A percentile compares a stretch with the other conserved stretches of the same genome.
These are phyloP conservation scores for Fusarium torreyae DNA, from an alignment of 2,329 filamentous ascomycete species.

Conservation along the genomic window DNA sequence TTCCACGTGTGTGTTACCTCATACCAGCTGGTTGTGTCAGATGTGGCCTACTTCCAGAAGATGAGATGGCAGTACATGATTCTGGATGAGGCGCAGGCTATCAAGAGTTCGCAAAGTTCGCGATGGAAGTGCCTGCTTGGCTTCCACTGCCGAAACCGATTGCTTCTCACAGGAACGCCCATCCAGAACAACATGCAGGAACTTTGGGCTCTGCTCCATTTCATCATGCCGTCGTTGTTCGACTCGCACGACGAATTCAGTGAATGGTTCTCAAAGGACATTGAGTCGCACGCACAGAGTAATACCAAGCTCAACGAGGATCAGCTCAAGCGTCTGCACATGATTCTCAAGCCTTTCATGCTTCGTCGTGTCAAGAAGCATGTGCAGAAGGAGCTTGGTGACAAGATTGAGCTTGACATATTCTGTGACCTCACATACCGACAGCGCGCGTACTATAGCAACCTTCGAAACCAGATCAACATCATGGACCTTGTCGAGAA, in stretches of 20 bases:
- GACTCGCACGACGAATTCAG: slow-evolving; percentile 94
- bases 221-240: slow-evolving; percentile 99
- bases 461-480: slow-evolving; percentile 95
- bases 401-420: slow-evolving; percentile 97
- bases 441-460: slow-evolving; percentile 93
- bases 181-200: slow-evolving; percentile 99
- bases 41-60: slow-evolving; percentile 98
- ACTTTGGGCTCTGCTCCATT: slow-evolving; percentile 96
- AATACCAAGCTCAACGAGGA: slow-evolving; percentile 99
- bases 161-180: slow-evolving; percentile 94
- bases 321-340: slow-evolving; percentile 95
- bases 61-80: slow-evolving; percentile 99
- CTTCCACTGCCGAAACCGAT: slow-evolving; percentile 95
- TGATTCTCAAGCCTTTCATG: slow-evolving; percentile 99
- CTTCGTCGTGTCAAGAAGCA: slow-evolving; percentile 99
- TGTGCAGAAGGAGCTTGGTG: slow-evolving; percentile 97
- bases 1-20: slow-evolving; percentile 98
- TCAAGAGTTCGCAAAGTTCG: slow-evolving; percentile 97
- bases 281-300: slow-evolving; percentile 97
- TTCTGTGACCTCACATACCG: slow-evolving; percentile 98
- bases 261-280: slow-evolving; percentile 95
- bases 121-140: slow-evolving; percentile 96
- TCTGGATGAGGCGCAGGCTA: slow-evolving; percentile 96
- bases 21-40: slow-evolving; percentile 96
- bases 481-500: slow-evolving; percentile 99